phyloP scores from a whole-genome alignment of 2,329 filamentous ascomycete species.

The Phaeophleospora eucalypticola region DNA sequence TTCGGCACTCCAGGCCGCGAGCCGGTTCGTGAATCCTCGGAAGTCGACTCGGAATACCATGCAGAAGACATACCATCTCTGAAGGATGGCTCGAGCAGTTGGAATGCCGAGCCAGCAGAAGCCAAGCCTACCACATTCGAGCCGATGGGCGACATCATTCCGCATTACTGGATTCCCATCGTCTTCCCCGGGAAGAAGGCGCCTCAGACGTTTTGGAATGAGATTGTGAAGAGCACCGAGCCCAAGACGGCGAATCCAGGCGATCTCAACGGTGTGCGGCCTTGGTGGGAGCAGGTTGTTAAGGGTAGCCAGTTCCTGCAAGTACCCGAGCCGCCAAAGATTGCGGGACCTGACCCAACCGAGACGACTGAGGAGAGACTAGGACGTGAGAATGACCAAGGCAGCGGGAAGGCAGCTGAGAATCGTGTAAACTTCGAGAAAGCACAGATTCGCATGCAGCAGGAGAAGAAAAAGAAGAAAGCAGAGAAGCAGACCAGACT shows the following conservation, averaged over 20 bases:
- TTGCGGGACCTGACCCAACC: slow-evolving; percentile 26
- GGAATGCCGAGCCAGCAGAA: neutral
- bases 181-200: slow-evolving; percentile 18
- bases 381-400: slow-evolving; percentile 24
- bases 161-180: slow-evolving; percentile 31
- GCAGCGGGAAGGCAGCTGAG: slow-evolving; percentile 23
- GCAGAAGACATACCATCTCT: no score
- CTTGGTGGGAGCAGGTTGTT: slow-evolving; percentile 32
- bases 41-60: no score
- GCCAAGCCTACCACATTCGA: slow-evolving; percentile 1
- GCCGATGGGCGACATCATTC: slow-evolving; percentile 26
- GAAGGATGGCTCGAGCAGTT: no score
- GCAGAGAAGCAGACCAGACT: slow-evolving; percentile 12
- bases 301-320: slow-evolving; percentile 16
- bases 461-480: slow-evolving; percentile 15
- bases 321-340: slow-evolving; percentile 13
- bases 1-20: slow-evolving; percentile 14
- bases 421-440: slow-evolving; percentile 24
- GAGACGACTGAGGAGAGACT: slow-evolving; percentile 24
- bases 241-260: slow-evolving; percentile 25
- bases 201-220: slow-evolving; percentile 28
- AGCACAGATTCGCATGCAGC: slow-evolving; percentile 24
- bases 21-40: slow-evolving; percentile 1
- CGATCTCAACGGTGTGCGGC: slow-evolving; percentile 24
- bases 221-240: slow-evolving; percentile 16